These are phyloP conservation scores for Ceratocystis lukuohia DNA, from an alignment of 2,329 filamentous ascomycete genomes.

Conservation along the genomic window DNA sequence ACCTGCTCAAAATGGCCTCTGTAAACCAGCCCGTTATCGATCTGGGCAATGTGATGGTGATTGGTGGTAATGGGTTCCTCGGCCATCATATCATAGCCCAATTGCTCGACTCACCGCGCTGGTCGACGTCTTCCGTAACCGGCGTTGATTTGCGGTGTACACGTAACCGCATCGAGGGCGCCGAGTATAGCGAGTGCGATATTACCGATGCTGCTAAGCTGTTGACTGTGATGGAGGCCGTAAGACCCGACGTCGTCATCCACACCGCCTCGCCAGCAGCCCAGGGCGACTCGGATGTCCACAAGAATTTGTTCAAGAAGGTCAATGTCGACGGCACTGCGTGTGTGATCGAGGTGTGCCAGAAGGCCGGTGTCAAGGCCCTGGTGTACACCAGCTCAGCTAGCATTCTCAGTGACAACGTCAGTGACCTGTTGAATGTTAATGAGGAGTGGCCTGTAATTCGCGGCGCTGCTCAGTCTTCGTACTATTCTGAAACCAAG, in stretches of 20 bases:
- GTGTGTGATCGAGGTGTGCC: conserved; percentile 61
- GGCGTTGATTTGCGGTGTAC: conserved; percentile 61
- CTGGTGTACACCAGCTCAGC: conserved; percentile 87
- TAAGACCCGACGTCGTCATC: conserved; percentile 70
- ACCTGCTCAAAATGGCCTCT: neutral
- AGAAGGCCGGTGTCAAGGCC: conserved; percentile 56
- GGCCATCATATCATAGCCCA: conserved; percentile 70
- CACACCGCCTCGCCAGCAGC: conserved; percentile 69
- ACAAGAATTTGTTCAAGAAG: conserved; percentile 53
- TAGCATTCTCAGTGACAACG: conserved; percentile 74
- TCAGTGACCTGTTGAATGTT: conserved; percentile 65
- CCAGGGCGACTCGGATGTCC: conserved; percentile 38
- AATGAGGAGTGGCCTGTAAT: conserved; percentile 73
- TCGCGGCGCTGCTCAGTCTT: conserved; percentile 53
- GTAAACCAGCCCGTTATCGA: conserved; percentile 19
- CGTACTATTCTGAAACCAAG: conserved; percentile 89
- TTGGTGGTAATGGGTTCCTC: conserved; percentile 74
- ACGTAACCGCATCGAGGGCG: conserved; percentile 49
- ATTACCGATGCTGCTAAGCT: conserved; percentile 56
- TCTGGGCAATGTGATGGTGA: conserved; percentile 60
- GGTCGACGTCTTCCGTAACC: conserved; percentile 42
- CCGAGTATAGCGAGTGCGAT: conserved; percentile 60
- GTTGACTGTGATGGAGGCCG: conserved; percentile 47
- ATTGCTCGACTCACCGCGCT: conserved; percentile 39
- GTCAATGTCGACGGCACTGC: conserved; percentile 83